Evolutionary conservation across 2,329 filamentous ascomycete genomes (phyloP), one percentile per base, ranked within the genome.

Genomic region (Salinomyces thailandicus): DNA sequence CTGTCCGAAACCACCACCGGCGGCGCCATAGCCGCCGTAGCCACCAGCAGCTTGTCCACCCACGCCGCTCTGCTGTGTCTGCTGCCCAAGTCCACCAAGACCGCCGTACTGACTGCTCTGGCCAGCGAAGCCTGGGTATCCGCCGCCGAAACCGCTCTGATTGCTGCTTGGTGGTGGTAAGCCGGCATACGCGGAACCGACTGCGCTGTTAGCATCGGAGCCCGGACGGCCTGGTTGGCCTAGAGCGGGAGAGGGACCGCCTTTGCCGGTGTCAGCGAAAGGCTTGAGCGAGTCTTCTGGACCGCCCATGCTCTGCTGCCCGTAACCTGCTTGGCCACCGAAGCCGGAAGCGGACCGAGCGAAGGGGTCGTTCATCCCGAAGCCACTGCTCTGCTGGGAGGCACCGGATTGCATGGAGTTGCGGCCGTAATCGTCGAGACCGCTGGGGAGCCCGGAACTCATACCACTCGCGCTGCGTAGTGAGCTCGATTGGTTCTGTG

Each of bases 171-270:
- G 67, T 30, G 68, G 70, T 31, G 72, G 71, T 32, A 73, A 60
- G 18, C 66, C 65, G 31, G 66, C 60, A 50, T 74, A 72, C 53
- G 55, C 57, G 38, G 65, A 62, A 30, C 68, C 67, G 26, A 64
- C 68, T 16, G 64, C 66, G 50, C 65, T 76, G 59, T 77, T 78
- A 18, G 73, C 71, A 5, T 75, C 74, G 24, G 75, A 79, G 28
- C 72, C 73, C 26, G 76, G 75, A 43, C 76, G 73, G 46, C 74
- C 73, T 30, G 72, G 72, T 53, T 78, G 75, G 31, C 72, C 72
- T 26, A 79, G 64, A 8, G 65, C 61, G 38, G 75, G 75, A 45
- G 73, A 77, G 18, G 76, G 74, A 8, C 73, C 67, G 32, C 63
- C 59, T 44, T 58, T 56, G 9, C 9, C n/a, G 31, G 68, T 62